These are phyloP conservation scores for Takashimella tepidaria DNA, from an alignment of 1,284 basidiomycete species.

Conservation along the genomic window DNA sequence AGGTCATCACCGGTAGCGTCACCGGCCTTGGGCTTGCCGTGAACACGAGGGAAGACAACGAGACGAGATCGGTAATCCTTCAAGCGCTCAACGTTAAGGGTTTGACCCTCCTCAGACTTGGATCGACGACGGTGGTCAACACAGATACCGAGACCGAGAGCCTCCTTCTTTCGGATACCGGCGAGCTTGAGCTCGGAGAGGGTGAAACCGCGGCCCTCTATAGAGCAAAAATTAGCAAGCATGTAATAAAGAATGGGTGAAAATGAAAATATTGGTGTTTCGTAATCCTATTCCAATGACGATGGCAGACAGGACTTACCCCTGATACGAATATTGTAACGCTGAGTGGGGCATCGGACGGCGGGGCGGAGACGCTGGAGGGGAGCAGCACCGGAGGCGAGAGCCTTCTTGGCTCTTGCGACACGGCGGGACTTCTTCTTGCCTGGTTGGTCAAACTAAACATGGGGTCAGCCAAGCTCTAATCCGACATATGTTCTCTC, in stretches of 20 bases:
- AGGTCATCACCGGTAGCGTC: conserved; percentile 88
- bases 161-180: conserved; percentile 91
- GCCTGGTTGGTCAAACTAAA: conserved; percentile 99
- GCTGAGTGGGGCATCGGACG: conserved; percentile 92
- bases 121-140: conserved; percentile 98
- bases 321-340: conserved; percentile 98
- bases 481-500: neutral
- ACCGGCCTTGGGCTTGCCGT: conserved; percentile 91
- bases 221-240: neutral
- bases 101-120: conserved; percentile 94
- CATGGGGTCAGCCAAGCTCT: conserved; percentile 51
- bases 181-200: conserved; percentile 93
- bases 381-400: conserved; percentile 86
- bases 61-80: conserved; percentile 80
- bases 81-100: conserved; percentile 90
- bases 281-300: no score
- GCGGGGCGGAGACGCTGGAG: conserved; percentile 90
- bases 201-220: conserved; percentile 94
- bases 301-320: no score
- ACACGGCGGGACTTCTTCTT: conserved; percentile 94
- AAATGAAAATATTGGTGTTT: no score
- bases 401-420: conserved; percentile 88
- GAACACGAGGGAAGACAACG: conserved; percentile 90
- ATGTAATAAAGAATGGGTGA: no score
- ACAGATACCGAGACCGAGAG: conserved; percentile 85